Evolutionary conservation across 805 yeast species (phyloP).

Genomic region (Millerozyma miso): DNA sequence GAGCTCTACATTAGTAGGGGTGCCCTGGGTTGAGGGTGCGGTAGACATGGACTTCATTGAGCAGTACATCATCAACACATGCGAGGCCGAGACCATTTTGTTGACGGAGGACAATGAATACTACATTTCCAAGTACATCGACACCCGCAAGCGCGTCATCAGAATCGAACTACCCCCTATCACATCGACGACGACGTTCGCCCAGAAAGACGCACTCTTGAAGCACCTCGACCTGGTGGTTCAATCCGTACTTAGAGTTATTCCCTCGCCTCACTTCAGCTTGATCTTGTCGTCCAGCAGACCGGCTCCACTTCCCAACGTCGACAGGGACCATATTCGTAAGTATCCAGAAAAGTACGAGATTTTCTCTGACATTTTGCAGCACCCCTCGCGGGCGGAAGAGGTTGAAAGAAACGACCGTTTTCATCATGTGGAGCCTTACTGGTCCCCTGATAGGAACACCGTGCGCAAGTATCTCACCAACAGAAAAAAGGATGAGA

Average conservation of each 20-base stretch:
- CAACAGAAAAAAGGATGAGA: conserved; percentile 28
- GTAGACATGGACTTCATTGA: conserved; percentile 43
- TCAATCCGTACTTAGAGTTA: conserved; percentile 53
- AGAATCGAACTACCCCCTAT: conserved; percentile 54
- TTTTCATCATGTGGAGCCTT: conserved; percentile 23
- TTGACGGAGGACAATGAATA: conserved; percentile 38
- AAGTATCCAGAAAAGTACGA: conserved; percentile 29
- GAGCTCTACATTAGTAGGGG: conserved; percentile 58
- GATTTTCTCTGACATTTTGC: conserved; percentile 55
- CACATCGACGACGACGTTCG: conserved; percentile 14
- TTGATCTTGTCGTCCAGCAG: conserved; percentile 48
- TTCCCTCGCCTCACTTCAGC: conserved; percentile 72
- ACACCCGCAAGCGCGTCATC: conserved; percentile 59
- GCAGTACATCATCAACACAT: conserved; percentile 40
- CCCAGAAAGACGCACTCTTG: conserved; percentile 24
- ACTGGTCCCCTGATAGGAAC: conserved; percentile 22
- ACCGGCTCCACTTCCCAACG: conserved; percentile 23
- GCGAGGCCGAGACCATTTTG: conserved; percentile 46
- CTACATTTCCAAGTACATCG: conserved; percentile 55
- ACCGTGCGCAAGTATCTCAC: conserved; percentile 27
- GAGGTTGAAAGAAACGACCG: conserved; percentile 57
- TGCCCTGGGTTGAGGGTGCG: conserved; percentile 46
- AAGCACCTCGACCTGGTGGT: conserved; percentile 43
- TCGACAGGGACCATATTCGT: conserved; percentile 25
- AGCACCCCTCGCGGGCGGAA: conserved; percentile 43